A percentile compares a stretch with the other conserved stretches of the same genome.
phyloP scores from a whole-genome alignment of 495 filamentous ascomycete species.

The Copromyces sp. region DNA sequence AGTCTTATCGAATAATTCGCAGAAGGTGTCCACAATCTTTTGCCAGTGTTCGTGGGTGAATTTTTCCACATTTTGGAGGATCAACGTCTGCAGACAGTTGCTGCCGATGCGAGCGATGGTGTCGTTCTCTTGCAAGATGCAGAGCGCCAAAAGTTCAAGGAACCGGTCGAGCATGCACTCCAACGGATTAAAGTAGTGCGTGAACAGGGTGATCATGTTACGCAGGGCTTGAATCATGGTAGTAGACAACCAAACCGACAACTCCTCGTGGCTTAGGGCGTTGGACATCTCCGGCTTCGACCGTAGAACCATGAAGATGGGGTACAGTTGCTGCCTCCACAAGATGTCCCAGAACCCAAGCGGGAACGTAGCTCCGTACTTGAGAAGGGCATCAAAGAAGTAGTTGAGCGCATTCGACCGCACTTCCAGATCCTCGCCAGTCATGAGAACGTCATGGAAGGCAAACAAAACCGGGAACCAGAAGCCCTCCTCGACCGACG shows the following conservation, averaged over 20 bases:
- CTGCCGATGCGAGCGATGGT: slow-evolving; percentile 96
- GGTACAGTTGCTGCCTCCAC: slow-evolving; percentile 91
- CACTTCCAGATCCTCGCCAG: slow-evolving; percentile 95
- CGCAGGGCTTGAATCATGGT: slow-evolving; percentile 98
- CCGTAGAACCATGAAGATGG: slow-evolving; percentile 95
- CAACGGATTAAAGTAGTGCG: slow-evolving; percentile 90
- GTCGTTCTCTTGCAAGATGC: slow-evolving; percentile 98
- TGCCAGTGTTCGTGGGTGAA: slow-evolving; percentile 82
- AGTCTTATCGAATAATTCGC: slow-evolving; percentile 87
- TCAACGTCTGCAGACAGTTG: slow-evolving; percentile 93
- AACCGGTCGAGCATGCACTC: slow-evolving; percentile 97
- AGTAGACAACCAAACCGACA: slow-evolving; percentile 98
- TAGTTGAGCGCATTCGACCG: slow-evolving; percentile 89
- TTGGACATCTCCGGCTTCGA: slow-evolving; percentile 94
- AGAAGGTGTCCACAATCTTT: slow-evolving; percentile 88
- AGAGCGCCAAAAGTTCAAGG: slow-evolving; percentile 82
- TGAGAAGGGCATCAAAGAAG: slow-evolving; percentile 85
- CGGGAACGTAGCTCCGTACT: slow-evolving; percentile 85
- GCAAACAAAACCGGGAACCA: slow-evolving; percentile 98
- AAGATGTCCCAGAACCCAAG: slow-evolving; percentile 96
- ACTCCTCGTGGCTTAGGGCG: slow-evolving; percentile 82
- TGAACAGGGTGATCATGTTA: slow-evolving; percentile 97
- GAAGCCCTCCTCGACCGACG: slow-evolving; percentile 87
- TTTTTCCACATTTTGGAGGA: slow-evolving; percentile 88
- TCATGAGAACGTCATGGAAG: slow-evolving; percentile 99